Evolutionary conservation across 352 stramenopile species (phyloP).

Genomic region (Phytophthora pistaciae): DNA sequence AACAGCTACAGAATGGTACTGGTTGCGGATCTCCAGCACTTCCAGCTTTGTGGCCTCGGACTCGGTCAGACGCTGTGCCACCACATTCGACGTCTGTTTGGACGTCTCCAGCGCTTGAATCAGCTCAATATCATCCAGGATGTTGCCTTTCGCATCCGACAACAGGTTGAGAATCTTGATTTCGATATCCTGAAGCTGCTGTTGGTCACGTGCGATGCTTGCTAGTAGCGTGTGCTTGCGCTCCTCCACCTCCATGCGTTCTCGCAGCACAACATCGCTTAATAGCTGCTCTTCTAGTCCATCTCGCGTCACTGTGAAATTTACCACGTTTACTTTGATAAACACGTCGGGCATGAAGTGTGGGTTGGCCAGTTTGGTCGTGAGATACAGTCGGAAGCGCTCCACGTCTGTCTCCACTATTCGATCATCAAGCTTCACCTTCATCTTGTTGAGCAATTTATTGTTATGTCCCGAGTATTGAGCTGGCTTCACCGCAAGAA

Average conservation of each 20-base stretch:
- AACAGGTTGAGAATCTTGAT: conserved; percentile 92
- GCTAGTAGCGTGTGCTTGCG: conserved; percentile 86
- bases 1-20: conserved; percentile 64
- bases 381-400: conserved; percentile 91
- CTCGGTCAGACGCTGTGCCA: conserved; percentile 61
- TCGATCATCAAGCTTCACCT: conserved; percentile 78
- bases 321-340: conserved; percentile 94
- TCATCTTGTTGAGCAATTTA: neutral
- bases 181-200: conserved; percentile 91
- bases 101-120: conserved; percentile 71
- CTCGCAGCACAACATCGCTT: conserved; percentile 87
- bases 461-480: conserved; percentile 12
- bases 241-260: conserved; percentile 89
- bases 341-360: conserved; percentile 92
- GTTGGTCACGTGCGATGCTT: conserved; percentile 91
- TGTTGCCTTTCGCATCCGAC: conserved; percentile 87
- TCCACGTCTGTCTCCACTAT: conserved; percentile 75
- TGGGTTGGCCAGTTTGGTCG: conserved; percentile 93
- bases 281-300: conserved; percentile 92
- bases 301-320: conserved; percentile 94
- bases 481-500: conserved; percentile 46
- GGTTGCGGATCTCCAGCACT: conserved; percentile 68
- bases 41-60: conserved; percentile 70
- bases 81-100: conserved; percentile 71
- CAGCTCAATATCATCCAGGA: conserved; percentile 92